Conservation (phyloP, 805 yeast species). For the Yamadazyma takamatsuzukensis region DNA sequence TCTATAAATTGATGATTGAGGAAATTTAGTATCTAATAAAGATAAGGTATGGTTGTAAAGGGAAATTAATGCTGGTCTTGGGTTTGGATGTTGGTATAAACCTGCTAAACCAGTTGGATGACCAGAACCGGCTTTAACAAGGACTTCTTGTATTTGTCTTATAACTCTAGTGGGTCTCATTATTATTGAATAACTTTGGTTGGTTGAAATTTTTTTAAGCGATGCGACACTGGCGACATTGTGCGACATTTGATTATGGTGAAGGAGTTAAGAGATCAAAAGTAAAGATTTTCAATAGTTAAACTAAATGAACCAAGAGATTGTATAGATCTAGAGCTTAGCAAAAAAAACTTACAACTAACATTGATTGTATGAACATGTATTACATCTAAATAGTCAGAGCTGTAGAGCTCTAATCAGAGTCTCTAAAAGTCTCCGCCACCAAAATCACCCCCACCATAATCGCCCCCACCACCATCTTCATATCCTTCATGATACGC, state of each 20-base stretch:
- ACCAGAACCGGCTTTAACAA: slow-evolving; percentile 58
- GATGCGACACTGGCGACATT: too few relatives aligned
- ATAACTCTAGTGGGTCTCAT: slow-evolving; percentile 43
- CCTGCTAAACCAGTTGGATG: slow-evolving; percentile 83
- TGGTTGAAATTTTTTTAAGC: too few relatives aligned
- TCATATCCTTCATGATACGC: slow-evolving; percentile 17
- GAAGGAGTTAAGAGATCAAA: too few relatives aligned
- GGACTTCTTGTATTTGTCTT: slow-evolving; percentile 47
- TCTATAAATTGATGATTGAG: slow-evolving; percentile 69
- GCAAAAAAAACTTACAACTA: too few relatives aligned
- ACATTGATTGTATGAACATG: too few relatives aligned
- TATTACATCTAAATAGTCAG: too few relatives aligned
- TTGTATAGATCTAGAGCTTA: too few relatives aligned
- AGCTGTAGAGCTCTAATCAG: too few relatives aligned
- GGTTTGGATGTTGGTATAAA: slow-evolving; percentile 73
- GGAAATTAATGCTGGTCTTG: slow-evolving; percentile 72
- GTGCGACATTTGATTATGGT: too few relatives aligned
- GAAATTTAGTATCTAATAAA: slow-evolving; percentile 57
- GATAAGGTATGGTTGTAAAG: slow-evolving; percentile 68
- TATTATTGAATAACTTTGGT: slow-evolving; percentile 9
- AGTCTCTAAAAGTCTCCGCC: slow-evolving; percentile 11
- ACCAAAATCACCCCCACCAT: slow-evolving; percentile 12
- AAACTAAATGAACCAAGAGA: too few relatives aligned
- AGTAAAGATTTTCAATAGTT: too few relatives aligned
- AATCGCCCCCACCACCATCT: slow-evolving; percentile 37